These are phyloP conservation scores for Medicago lupulina DNA, from an alignment of 306 rosid species.

Conservation along the genomic window DNA sequence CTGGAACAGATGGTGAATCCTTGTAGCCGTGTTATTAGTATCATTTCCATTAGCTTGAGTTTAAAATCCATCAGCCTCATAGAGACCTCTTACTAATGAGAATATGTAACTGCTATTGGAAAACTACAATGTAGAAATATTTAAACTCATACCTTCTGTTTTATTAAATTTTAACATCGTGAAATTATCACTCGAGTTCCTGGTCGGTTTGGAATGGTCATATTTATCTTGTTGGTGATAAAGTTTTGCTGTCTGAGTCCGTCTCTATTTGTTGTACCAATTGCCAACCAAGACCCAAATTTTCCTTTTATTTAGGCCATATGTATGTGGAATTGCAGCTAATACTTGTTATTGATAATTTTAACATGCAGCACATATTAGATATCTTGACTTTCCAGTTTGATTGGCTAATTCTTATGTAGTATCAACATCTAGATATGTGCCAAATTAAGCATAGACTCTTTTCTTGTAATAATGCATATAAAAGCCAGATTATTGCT, in stretches of 20 bases:
- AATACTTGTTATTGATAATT: conserved; percentile 17
- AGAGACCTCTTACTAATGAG: conserved; percentile 29
- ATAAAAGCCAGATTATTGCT: conserved; percentile 13
- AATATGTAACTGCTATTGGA: conserved; percentile 6
- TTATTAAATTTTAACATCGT: background rate
- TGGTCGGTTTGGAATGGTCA: conserved; percentile 13
- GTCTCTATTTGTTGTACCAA: conserved; percentile 13
- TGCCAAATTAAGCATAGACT: conserved; percentile 22
- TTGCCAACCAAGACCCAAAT: conserved; percentile 17
- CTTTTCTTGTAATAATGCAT: conserved; percentile 9
- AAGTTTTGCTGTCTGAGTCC: conserved; percentile 32
- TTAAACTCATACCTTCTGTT: background rate
- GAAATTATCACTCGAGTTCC: conserved; percentile 1
- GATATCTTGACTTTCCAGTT: conserved; percentile 27
- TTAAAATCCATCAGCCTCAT: conserved; percentile 7
- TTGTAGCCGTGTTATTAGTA: conserved; percentile 30
- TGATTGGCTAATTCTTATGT: conserved; percentile 17
- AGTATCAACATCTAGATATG: conserved; percentile 22
- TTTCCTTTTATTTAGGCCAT: conserved; percentile 15
- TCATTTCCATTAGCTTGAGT: conserved; percentile 37
- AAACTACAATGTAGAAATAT: conserved; percentile 30
- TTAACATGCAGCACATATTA: conserved; percentile 29
- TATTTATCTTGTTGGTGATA: conserved; percentile 19
- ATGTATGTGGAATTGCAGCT: conserved; percentile 21
- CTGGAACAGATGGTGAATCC: conserved; percentile 92